phyloP scores from a whole-genome alignment of 495 filamentous ascomycete species.

The Halenospora varia region DNA sequence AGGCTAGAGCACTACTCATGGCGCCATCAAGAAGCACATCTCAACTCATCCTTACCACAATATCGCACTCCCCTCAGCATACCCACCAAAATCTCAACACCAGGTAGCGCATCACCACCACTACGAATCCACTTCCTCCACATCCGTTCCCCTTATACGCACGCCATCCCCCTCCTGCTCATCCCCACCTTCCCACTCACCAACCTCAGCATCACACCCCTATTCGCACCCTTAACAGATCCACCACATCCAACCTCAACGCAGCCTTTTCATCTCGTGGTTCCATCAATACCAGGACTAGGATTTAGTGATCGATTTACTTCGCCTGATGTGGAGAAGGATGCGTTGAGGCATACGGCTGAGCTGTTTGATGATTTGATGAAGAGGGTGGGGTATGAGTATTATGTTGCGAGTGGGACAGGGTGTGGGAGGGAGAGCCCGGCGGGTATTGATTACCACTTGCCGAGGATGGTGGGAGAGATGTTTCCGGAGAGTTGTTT shows the following conservation, averaged over 20 bases:
- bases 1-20: conserved; percentile 61
- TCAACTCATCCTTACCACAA: conserved; percentile 56
- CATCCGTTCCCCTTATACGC: conserved; percentile 40
- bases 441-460: conserved; percentile 46
- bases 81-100: conserved; percentile 31
- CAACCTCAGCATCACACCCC: conserved; percentile 57
- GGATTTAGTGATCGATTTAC: conserved; percentile 64
- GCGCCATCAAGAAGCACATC: conserved; percentile 48
- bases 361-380: conserved; percentile 61
- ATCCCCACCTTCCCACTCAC: conserved; percentile 68
- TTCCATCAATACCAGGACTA: conserved; percentile 68
- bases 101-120: conserved; percentile 20
- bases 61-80: conserved; percentile 56
- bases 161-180: conserved; percentile 57
- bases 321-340: conserved; percentile 26
- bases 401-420: conserved; percentile 52
- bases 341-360: conserved; percentile 47
- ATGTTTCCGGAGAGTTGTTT: conserved; percentile 50
- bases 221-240: conserved; percentile 53
- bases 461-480: conserved; percentile 50
- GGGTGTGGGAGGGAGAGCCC: conserved; percentile 33
- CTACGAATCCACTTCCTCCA: conserved; percentile 53
- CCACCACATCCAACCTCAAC: conserved; percentile 33
- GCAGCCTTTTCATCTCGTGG: conserved; percentile 60
- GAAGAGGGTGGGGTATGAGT: conserved; percentile 56